These are phyloP conservation scores for Penicillium egyptiacum DNA, from an alignment of 495 filamentous ascomycete species.

Conservation along the genomic window DNA sequence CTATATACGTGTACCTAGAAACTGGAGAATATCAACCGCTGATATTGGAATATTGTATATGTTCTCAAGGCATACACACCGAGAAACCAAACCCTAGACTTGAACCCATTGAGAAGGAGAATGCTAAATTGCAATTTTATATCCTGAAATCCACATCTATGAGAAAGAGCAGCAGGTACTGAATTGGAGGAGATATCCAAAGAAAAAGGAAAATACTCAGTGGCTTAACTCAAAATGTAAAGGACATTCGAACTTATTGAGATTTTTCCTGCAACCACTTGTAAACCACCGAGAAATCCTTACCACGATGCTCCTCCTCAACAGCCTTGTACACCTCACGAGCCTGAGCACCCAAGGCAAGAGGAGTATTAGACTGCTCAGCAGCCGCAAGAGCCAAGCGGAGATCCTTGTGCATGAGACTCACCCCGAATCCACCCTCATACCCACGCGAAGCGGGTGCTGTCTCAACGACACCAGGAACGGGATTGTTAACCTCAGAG, in stretches of 20 bases:
- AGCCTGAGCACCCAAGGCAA: slow-evolving; percentile 65
- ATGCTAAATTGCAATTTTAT: neutral
- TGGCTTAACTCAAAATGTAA: neutral
- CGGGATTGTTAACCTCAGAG: slow-evolving; percentile 88
- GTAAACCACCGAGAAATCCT: slow-evolving; percentile 86
- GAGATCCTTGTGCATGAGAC: slow-evolving; percentile 83
- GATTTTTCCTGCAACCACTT: slow-evolving; percentile 59
- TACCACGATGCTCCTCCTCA: slow-evolving; percentile 59
- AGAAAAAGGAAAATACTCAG: neutral
- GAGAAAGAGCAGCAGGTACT: neutral
- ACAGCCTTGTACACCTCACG: slow-evolving; percentile 67
- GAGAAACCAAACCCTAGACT: neutral
- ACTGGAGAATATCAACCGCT: neutral
- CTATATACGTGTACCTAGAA: neutral
- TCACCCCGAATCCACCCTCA: slow-evolving; percentile 77
- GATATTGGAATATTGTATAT: neutral
- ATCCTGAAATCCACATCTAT: slow-evolving; percentile 6
- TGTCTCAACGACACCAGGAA: slow-evolving; percentile 75
- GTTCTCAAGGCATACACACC: neutral
- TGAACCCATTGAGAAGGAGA: neutral
- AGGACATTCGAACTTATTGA: slow-evolving; percentile 20
- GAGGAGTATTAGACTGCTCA: slow-evolving; percentile 60
- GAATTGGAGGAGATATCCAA: slow-evolving; percentile 1
- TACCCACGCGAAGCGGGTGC: slow-evolving; percentile 75
- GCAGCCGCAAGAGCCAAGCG: slow-evolving; percentile 72